Evolutionary conservation across 768 basidiomycete genomes (phyloP).

Genomic region (Rhodosporidiobolus odoratus): DNA sequence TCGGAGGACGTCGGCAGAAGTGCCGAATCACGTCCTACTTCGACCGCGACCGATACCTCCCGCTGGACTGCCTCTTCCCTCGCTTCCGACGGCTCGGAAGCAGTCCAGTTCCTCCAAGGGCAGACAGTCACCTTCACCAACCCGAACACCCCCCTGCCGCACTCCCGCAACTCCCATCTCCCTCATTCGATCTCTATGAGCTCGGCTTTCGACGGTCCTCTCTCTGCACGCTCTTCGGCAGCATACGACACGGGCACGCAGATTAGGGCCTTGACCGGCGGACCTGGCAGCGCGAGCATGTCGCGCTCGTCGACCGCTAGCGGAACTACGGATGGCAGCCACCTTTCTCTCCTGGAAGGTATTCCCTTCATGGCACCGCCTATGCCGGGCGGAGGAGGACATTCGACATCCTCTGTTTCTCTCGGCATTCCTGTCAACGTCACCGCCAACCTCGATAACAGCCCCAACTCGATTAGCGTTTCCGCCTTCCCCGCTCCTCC

Average conservation of each 20-base stretch:
- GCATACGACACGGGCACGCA: slow-evolving; percentile 10
- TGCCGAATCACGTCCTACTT: background rate
- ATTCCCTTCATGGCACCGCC: slow-evolving; percentile 35
- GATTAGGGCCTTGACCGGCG: slow-evolving; percentile 3
- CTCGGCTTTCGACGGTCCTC: slow-evolving; percentile 21
- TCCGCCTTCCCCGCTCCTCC: slow-evolving; percentile 1
- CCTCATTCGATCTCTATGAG: background rate
- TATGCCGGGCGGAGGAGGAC: background rate
- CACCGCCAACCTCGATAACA: background rate
- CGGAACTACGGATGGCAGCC: slow-evolving; percentile 1
- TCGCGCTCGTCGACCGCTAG: slow-evolving; percentile 18
- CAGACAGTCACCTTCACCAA: slow-evolving; percentile 32
- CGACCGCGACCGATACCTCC: slow-evolving; percentile 9
- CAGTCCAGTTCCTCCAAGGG: slow-evolving; percentile 30
- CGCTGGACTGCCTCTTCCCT: slow-evolving; percentile 29
- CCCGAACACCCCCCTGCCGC: slow-evolving; percentile 14
- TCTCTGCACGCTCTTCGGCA: slow-evolving; percentile 24
- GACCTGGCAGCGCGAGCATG: background rate
- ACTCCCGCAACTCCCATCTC: background rate
- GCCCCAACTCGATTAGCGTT: too few species aligned
- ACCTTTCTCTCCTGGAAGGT: slow-evolving; percentile 34
- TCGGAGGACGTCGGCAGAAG: background rate
- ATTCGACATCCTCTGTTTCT: slow-evolving; percentile 10
- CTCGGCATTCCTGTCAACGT: slow-evolving; percentile 22
- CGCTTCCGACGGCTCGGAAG: background rate